Conservation (phyloP, 176 grass and related monocot species). For the Ensete ventricosum region DNA sequence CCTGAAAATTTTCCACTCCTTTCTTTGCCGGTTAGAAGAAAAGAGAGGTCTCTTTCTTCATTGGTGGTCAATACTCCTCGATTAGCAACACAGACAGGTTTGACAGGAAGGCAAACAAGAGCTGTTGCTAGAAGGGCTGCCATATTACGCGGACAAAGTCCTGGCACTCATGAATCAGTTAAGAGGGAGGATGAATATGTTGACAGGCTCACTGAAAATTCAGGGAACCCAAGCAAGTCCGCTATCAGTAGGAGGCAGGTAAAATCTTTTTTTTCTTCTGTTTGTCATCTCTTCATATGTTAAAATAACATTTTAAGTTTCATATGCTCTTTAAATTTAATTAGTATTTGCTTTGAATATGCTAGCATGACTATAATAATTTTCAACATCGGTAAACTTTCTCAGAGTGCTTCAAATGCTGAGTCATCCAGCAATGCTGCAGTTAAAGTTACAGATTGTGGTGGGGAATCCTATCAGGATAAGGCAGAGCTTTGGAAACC, state of each 20-base stretch:
- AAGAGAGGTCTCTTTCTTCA: conserved; percentile 69
- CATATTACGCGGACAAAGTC: conserved; percentile 33
- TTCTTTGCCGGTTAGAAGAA: conserved; percentile 43
- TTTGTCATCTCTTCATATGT: not conserved
- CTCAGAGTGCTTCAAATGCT: conserved; percentile 42
- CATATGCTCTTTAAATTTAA: not conserved
- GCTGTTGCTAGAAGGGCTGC: conserved; percentile 61
- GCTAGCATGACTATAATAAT: not conserved
- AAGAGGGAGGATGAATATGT: conserved; percentile 41
- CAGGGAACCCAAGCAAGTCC: conserved; percentile 36
- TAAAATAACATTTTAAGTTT: conserved; percentile 1
- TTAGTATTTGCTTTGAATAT: not conserved
- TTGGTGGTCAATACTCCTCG: conserved; percentile 53
- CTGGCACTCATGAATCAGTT: conserved; percentile 34
- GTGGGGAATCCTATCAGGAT: conserved; percentile 33
- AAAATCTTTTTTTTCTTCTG: conserved; percentile 13
- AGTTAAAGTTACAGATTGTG: conserved; percentile 34
- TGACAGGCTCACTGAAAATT: conserved; percentile 38
- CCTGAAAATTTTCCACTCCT: conserved; percentile 37
- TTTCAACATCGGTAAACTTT: not conserved
- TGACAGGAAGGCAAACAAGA: conserved; percentile 59
- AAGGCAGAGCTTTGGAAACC: conserved; percentile 68
- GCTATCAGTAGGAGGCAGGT: conserved; percentile 48
- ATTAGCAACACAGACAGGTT: conserved; percentile 38
- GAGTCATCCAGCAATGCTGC: conserved; percentile 42